phyloP scores from a whole-genome alignment of 202 grass and related monocot genomes.

The Eragrostis tef region DNA sequence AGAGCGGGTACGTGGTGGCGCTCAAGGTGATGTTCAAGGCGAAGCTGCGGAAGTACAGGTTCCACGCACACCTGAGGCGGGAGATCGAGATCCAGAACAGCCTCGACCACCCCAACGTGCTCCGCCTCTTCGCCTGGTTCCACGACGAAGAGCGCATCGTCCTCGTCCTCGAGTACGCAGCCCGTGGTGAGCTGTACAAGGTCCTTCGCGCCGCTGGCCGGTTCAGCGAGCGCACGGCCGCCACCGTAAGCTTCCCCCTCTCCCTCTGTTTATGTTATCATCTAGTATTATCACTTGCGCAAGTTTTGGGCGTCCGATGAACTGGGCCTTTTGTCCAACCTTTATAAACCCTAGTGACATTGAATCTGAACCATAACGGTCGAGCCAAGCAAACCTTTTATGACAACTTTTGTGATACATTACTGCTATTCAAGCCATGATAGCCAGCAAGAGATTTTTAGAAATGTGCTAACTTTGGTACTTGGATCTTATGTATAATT shows the following conservation, averaged over 20 bases:
- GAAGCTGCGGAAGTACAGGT: conserved; percentile 87
- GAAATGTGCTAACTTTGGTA: background rate
- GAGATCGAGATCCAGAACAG: conserved; percentile 92
- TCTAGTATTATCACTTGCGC: background rate
- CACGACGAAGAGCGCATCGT: conserved; percentile 76
- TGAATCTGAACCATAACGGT: background rate
- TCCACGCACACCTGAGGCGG: conserved; percentile 69
- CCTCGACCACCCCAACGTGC: conserved; percentile 91
- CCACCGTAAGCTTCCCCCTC: conserved; percentile 58
- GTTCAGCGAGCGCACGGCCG: conserved; percentile 74
- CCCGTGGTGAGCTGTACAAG: conserved; percentile 82
- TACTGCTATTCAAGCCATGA: background rate
- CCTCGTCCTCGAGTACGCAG: conserved; percentile 83
- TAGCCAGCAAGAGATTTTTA: background rate
- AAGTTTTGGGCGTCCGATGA: background rate
- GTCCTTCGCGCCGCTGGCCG: conserved; percentile 64
- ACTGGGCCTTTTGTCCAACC: background rate
- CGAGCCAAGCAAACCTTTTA: background rate
- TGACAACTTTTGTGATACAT: background rate
- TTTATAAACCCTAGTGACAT: background rate
- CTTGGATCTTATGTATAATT: background rate
- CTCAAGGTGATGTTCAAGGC: conserved; percentile 80
- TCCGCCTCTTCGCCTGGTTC: conserved; percentile 94
- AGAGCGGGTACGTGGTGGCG: conserved; percentile 89
- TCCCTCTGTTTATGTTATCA: background rate